Evolutionary conservation across 108 stramenopile species (phyloP), one percentile per base, ranked within the genome.

Genomic region (Chaetoceros tenuissimus): DNA sequence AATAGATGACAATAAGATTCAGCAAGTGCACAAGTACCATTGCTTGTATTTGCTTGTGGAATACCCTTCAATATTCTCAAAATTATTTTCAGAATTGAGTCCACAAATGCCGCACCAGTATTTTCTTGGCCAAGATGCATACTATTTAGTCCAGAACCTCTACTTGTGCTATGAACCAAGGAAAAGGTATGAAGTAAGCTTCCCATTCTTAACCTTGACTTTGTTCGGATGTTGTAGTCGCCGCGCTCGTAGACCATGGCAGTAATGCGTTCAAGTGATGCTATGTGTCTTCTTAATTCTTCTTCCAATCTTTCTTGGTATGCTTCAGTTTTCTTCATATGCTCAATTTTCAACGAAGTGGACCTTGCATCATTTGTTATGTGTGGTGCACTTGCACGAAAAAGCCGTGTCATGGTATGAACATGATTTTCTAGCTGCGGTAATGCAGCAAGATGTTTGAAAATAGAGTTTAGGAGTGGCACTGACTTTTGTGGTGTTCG

Each of bases 1-100:
- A 90, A 64, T 8, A 90, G 57, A 31, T 71, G 61, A 55, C 81
- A 62, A 52, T 75, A 69, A 13, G 74, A 74, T 3, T 57, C 47
- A 22, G 26, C 5, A 28, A 17, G 8, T 18, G 17, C 28, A 28
- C 18, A 29, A 7, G 3, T 17, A 29, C 28, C 19, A 23, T 18
- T 21, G n/a, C n/a, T n/a, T n/a, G n/a, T n/a, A 16, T 49, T 18
- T 18, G 34, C 5, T 10, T 13, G 8, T 13, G 5, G 34, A 40
- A 54, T 30, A 29, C 53, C 53, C 8, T 17, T 3, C 17, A 54
- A 26, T 21, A 54, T 54, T 13, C 53, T 20, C 3, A 54, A 25
- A 20, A 54, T 5, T 7, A 31, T 22, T 3, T 54, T 28, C 16
- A 54, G 25, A 20, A 22, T 3, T 5, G 26, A 18, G 5, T 28